These are phyloP conservation scores for Pseudopithomyces chartarum DNA, from an alignment of 2,329 filamentous ascomycete genomes.

Conservation along the genomic window DNA sequence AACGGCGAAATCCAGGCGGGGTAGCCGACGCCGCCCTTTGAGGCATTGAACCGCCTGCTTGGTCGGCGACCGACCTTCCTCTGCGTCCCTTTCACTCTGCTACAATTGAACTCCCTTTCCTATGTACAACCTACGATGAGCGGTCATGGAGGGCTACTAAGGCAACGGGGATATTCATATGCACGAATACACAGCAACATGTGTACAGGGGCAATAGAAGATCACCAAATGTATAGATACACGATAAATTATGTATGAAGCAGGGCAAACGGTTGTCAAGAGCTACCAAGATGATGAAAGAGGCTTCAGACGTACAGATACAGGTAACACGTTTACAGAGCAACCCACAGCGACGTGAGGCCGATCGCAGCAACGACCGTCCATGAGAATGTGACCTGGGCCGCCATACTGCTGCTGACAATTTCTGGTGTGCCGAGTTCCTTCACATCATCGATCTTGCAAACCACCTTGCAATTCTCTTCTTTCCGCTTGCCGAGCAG, in stretches of 20 bases:
- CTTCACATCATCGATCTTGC: slow-evolving; percentile 45
- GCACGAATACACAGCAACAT: too few species aligned
- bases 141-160: too few species aligned
- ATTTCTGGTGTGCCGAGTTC: slow-evolving; percentile 42
- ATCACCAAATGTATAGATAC: too few species aligned
- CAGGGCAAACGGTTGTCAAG: too few species aligned
- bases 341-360: slow-evolving; percentile 24
- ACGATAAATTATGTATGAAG: too few species aligned
- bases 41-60: background rate
- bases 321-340: slow-evolving; percentile 14
- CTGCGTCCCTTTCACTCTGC: background rate
- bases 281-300: background rate
- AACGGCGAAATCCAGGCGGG: background rate
- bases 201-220: too few species aligned
- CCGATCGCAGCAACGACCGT: slow-evolving; percentile 28
- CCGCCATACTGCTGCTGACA: slow-evolving; percentile 24
- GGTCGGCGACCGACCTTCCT: background rate
- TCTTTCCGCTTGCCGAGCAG: slow-evolving; percentile 22
- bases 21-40: background rate
- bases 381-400: slow-evolving; percentile 33
- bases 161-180: too few species aligned
- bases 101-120: background rate
- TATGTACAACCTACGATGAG: too few species aligned
- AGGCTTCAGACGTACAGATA: background rate
- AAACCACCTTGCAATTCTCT: slow-evolving; percentile 41